Evolutionary conservation across 2,329 filamentous ascomycete genomes (phyloP).

Genomic region (Annulohypoxylon truncatum): DNA sequence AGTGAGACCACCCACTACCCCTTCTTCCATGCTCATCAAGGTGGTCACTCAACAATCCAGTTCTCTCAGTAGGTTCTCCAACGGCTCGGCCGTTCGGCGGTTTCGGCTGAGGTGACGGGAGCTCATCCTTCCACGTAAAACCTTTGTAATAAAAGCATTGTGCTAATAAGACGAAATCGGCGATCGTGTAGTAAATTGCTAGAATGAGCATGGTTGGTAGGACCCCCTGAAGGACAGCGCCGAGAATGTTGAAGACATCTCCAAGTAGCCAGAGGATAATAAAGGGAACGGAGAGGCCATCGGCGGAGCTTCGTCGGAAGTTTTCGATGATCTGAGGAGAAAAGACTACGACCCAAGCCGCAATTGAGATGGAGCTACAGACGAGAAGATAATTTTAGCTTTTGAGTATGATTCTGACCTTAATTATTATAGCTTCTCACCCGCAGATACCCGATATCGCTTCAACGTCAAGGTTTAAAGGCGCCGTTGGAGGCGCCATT

Average conservation of each 20-base stretch:
- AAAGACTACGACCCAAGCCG: slow-evolving; percentile 98
- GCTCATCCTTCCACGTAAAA: slow-evolving; percentile 73
- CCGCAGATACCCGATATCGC: slow-evolving; percentile 93
- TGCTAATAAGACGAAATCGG: slow-evolving; percentile 85
- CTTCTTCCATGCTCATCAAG: slow-evolving; percentile 59
- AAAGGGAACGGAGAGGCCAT: slow-evolving; percentile 91
- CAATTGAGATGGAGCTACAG: slow-evolving; percentile 88
- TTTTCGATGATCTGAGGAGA: slow-evolving; percentile 97
- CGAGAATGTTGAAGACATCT: slow-evolving; percentile 96
- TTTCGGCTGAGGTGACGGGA: slow-evolving; percentile 57
- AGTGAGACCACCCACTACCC: slow-evolving; percentile 68
- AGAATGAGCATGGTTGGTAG: slow-evolving; percentile 94
- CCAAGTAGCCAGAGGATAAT: slow-evolving; percentile 92
- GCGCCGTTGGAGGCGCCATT: slow-evolving; percentile 67
- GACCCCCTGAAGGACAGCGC: slow-evolving; percentile 90
- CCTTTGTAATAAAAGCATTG: slow-evolving; percentile 98
- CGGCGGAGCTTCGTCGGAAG: slow-evolving; percentile 84
- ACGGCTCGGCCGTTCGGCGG: slow-evolving; percentile 50
- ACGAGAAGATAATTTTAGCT: slow-evolving; percentile 18
- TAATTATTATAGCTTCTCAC: slow-evolving; percentile 57
- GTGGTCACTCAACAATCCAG: slow-evolving; percentile 61
- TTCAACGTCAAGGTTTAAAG: slow-evolving; percentile 83
- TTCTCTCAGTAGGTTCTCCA: slow-evolving; percentile 63
- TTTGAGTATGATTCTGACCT: neutral
- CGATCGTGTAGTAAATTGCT: slow-evolving; percentile 93